phyloP scores from a whole-genome alignment of 2,329 filamentous ascomycete species.

The Beauveria sp. region DNA sequence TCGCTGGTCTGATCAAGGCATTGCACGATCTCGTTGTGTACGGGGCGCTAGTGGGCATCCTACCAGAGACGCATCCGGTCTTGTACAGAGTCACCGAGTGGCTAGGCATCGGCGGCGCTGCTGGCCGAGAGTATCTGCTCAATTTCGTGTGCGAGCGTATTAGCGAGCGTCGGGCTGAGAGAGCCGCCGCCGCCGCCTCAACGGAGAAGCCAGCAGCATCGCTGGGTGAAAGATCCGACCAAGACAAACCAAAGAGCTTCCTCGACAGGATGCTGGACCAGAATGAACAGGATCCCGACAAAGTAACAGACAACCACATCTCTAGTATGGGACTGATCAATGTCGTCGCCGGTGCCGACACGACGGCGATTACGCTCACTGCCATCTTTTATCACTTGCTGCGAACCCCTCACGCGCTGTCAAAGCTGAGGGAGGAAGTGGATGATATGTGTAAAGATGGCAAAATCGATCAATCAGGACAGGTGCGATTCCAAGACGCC shows the following conservation, averaged over 20 bases:
- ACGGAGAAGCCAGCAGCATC: slow-evolving; percentile 1
- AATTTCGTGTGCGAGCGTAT: slow-evolving; percentile 24
- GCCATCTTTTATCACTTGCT: slow-evolving; percentile 37
- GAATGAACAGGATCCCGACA: slow-evolving; percentile 32
- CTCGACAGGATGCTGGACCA: slow-evolving; percentile 23
- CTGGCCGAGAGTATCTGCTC: slow-evolving; percentile 20
- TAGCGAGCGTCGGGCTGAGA: slow-evolving; percentile 13
- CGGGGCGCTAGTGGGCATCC: slow-evolving; percentile 18
- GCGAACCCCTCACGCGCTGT: slow-evolving; percentile 19
- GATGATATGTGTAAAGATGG: neutral
- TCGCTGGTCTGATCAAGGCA: slow-evolving; percentile 30
- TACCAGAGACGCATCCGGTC: slow-evolving; percentile 13
- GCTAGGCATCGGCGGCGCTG: slow-evolving; percentile 15
- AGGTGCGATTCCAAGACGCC: slow-evolving; percentile 27
- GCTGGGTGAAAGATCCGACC: slow-evolving; percentile 8
- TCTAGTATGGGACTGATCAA: slow-evolving; percentile 22
- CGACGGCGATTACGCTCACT: slow-evolving; percentile 40
- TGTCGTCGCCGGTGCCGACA: slow-evolving; percentile 33
- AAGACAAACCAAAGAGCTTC: slow-evolving; percentile 13
- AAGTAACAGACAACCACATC: slow-evolving; percentile 30
- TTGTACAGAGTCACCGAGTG: slow-evolving; percentile 16
- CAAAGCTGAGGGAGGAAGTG: slow-evolving; percentile 20
- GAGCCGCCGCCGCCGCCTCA: slow-evolving; percentile 3
- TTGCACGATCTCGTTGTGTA: slow-evolving; percentile 19
- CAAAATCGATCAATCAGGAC: slow-evolving; percentile 7